Conservation (phyloP, 1,284 basidiomycete genomes). For the Pascua guehoae region DNA sequence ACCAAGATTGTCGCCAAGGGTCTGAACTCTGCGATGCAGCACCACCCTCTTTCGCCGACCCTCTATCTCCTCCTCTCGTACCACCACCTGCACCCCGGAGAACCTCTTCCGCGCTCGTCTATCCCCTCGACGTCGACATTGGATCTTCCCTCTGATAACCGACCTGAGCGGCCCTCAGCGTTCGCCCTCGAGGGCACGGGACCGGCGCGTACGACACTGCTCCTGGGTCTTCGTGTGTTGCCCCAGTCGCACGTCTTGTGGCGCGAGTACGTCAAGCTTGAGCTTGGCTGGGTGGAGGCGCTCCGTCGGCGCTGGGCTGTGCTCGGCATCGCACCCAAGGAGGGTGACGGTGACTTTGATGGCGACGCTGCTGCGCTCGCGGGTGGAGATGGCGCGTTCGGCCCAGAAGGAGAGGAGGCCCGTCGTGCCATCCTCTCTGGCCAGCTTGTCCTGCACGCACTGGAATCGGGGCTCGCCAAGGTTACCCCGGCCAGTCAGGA, state of each 20-base stretch:
- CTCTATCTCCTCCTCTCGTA: slow-evolving; percentile 83
- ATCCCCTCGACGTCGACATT: slow-evolving; percentile 36
- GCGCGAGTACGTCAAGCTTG: slow-evolving; percentile 86
- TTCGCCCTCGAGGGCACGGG: slow-evolving; percentile 47
- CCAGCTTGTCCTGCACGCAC: slow-evolving; percentile 44
- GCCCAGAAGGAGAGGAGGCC: slow-evolving; percentile 44
- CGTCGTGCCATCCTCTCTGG: slow-evolving; percentile 47
- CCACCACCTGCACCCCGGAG: slow-evolving; percentile 70
- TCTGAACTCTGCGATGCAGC: slow-evolving; percentile 67
- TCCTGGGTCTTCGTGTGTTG: slow-evolving; percentile 78
- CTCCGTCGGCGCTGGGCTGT: slow-evolving; percentile 76
- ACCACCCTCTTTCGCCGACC: slow-evolving; percentile 73
- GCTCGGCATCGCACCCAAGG: slow-evolving; percentile 41
- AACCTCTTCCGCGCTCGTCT: slow-evolving; percentile 59
- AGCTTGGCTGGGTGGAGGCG: slow-evolving; percentile 81
- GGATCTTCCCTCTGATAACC: slow-evolving; percentile 25
- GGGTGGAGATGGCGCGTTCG: slow-evolving; percentile 46
- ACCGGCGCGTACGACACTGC: slow-evolving; percentile 75
- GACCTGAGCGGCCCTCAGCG: slow-evolving; percentile 5
- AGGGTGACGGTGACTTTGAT: slow-evolving; percentile 5
- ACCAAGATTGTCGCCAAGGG: slow-evolving; percentile 71
- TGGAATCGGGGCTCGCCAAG: slow-evolving; percentile 36
- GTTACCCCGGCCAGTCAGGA: slow-evolving; percentile 15
- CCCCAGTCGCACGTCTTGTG: slow-evolving; percentile 68
- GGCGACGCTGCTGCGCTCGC: slow-evolving; percentile 25